A percentile compares a stretch with the other conserved stretches of the same genome.
Evolutionary conservation across 1,139 yeast species (phyloP).

Genomic region (Entelexis paramagnoliae): DNA sequence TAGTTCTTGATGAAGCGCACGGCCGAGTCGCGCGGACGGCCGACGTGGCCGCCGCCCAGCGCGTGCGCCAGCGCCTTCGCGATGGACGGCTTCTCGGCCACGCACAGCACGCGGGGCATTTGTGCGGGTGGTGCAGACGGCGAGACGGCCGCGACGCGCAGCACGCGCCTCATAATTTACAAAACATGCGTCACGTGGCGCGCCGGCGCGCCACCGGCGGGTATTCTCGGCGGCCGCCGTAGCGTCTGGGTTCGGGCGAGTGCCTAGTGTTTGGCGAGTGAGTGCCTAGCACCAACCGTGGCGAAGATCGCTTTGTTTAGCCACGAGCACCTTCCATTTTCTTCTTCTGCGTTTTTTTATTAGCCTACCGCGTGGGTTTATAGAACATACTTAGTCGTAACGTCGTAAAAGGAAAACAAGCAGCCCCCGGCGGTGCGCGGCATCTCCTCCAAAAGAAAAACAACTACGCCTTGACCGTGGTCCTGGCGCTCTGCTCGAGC

Average conservation of each 20-base stretch:
- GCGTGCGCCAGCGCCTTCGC: slow-evolving; percentile 74
- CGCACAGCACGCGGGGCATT: slow-evolving; percentile 53
- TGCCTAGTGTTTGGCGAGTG: too few relatives aligned
- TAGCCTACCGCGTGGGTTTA: background rate
- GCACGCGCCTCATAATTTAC: background rate
- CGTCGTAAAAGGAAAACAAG: background rate
- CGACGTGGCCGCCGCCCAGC: slow-evolving; percentile 59
- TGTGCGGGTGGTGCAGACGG: background rate
- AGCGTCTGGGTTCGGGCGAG: too few relatives aligned
- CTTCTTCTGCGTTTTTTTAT: background rate
- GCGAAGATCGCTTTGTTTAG: too few relatives aligned
- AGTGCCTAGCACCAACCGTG: too few relatives aligned
- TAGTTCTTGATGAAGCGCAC: slow-evolving; percentile 69
- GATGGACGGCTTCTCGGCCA: slow-evolving; percentile 94
- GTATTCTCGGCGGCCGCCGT: too few relatives aligned
- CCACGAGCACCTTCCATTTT: too few relatives aligned
- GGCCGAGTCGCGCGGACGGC: slow-evolving; percentile 26
- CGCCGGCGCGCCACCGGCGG: background rate
- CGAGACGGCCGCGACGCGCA: background rate
- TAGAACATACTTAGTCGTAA: background rate
- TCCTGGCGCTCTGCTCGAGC: slow-evolving; percentile 3
- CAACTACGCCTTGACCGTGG: slow-evolving; percentile 7
- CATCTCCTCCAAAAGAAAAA: too few relatives aligned
- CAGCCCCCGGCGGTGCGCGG: background rate
- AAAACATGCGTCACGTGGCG: background rate